A percentile compares a stretch with the other conserved stretches of the same genome.
phyloP scores from a whole-genome alignment of 371 early-diverging fungal species.

The Mortierella sp. region DNA sequence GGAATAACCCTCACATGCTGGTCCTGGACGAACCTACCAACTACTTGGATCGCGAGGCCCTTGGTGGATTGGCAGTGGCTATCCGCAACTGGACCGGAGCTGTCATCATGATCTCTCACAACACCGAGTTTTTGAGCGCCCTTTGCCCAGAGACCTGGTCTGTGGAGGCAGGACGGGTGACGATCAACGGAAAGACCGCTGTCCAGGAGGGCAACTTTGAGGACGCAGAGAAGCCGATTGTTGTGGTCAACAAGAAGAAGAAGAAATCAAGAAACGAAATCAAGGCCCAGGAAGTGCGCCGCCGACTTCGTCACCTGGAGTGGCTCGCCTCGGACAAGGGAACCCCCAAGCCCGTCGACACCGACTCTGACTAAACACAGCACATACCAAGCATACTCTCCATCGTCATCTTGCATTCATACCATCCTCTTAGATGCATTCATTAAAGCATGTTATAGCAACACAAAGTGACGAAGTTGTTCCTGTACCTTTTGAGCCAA shows the following conservation, averaged over 20 bases:
- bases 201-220: conserved; percentile 70
- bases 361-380: conserved; percentile 70
- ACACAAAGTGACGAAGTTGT: no score
- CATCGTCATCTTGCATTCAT: no score
- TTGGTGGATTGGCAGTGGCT: conserved; percentile 85
- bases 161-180: conserved; percentile 69
- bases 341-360: conserved; percentile 72
- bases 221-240: conserved; percentile 68
- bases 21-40: conserved; percentile 90
- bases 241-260: conserved; percentile 81
- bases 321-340: conserved; percentile 75
- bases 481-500: no score
- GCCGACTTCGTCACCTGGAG: conserved; percentile 76
- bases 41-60: conserved; percentile 88
- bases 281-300: conserved; percentile 75
- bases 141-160: conserved; percentile 86
- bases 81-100: conserved; percentile 85
- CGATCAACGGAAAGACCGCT: conserved; percentile 64
- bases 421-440: no score
- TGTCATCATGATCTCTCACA: conserved; percentile 91
- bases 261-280: conserved; percentile 82
- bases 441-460: no score
- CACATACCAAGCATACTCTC: no score
- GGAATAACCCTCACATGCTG: conserved; percentile 85
- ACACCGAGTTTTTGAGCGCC: conserved; percentile 80